Evolutionary conservation across 2,329 filamentous ascomycete species (phyloP), one percentile per base, ranked within the genome.

Genomic region (Penicillium sp.): DNA sequence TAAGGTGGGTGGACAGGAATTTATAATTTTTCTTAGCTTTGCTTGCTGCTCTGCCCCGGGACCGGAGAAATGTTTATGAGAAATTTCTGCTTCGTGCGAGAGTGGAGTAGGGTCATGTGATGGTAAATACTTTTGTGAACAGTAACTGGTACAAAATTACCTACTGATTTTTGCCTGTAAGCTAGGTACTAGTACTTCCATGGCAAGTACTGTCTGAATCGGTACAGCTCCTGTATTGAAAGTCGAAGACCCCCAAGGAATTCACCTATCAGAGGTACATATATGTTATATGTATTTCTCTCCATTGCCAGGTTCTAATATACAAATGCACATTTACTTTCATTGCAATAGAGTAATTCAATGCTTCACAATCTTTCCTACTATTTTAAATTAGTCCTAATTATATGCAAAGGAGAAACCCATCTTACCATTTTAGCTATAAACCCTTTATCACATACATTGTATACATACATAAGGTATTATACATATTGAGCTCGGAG

Each of bases 21-120:
- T 56, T 56, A 57, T 58, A 57, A 42, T 49, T 49, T 58, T 57
- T 57, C 56, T 55, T 57, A 43, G 49, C 45, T 57, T 52, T 38
- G 42, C 42, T 55, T 53, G 49, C 48, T 58, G 52, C 48, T 58
- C 48, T 58, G 17, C 26, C 33, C 49, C 54, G 57, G 56, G 24
- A 4, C 29, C 58, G 58, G 58, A 61, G 21, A 54, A 61, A 59
- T 50, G 22, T 51, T 51, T 48, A 34, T 38, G 39, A 53, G 51
- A 49, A 42, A 44, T 51, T 43, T 51, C 45, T 51, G 44, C 29
- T 39, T 48, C n/a, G 28, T 48, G 21, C 31, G 22, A 37, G 13
- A 42, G 45, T 35, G 31, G 26, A 10, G 5, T 2, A 4, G 3
- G n/a, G 26, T 40, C 39, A 53, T 22, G 49, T 57, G 48, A 48